Conservation (phyloP, 495 filamentous ascomycete species). For the Penicillium macrosclerotiorum region DNA sequence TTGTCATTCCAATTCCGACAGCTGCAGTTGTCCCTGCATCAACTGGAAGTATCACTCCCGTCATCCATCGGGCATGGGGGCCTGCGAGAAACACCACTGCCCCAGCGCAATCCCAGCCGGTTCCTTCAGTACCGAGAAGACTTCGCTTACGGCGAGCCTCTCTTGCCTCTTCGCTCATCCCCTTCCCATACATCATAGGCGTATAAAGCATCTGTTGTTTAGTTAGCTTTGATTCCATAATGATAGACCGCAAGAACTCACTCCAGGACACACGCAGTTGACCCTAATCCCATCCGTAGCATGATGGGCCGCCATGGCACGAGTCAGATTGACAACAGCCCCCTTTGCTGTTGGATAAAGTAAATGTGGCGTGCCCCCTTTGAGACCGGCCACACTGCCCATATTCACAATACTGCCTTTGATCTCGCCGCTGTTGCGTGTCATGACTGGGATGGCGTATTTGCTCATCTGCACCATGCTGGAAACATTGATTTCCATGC, state of each 20-base stretch:
- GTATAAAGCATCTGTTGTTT: constrained; percentile 50
- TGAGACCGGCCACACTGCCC: constrained; percentile 53
- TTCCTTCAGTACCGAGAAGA: constrained; percentile 53
- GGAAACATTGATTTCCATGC: constrained; percentile 56
- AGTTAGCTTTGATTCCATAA: neutral
- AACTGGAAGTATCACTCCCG: constrained; percentile 45
- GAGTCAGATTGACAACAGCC: constrained; percentile 57
- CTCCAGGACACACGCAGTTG: constrained; percentile 59
- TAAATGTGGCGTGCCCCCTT: constrained; percentile 56
- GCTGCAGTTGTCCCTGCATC: constrained; percentile 48
- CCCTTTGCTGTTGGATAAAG: constrained; percentile 63
- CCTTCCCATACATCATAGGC: constrained; percentile 56
- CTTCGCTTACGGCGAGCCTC: constrained; percentile 46
- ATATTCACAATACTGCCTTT: constrained; percentile 56
- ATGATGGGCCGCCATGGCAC: constrained; percentile 59
- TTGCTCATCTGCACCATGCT: constrained; percentile 59
- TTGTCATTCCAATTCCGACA: constrained; percentile 29
- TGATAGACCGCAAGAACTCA: no score
- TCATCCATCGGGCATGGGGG: constrained; percentile 50
- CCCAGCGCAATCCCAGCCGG: constrained; percentile 48
- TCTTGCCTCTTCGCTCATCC: constrained; percentile 49
- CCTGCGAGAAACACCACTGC: constrained; percentile 43
- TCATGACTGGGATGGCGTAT: constrained; percentile 54
- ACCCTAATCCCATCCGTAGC: constrained; percentile 51
- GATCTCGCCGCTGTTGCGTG: constrained; percentile 36